Evolutionary conservation across 768 basidiomycete genomes (phyloP).

Genomic region (Scleroderma bovista): DNA sequence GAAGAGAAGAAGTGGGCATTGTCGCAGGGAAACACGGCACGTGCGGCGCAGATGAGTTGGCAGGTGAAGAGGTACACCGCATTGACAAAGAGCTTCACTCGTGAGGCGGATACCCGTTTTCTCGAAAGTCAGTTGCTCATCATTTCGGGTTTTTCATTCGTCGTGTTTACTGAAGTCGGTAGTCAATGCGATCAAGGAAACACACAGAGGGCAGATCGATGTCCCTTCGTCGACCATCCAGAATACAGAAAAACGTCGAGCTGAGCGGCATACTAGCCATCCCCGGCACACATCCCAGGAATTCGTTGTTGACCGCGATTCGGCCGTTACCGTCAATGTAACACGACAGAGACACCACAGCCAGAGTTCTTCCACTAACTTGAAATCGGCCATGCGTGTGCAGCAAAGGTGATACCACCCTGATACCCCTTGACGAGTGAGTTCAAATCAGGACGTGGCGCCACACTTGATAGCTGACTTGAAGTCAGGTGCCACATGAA

Average conservation of each 20-base stretch:
- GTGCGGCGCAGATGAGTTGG: slow-evolving; percentile 77
- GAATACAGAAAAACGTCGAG: slow-evolving; percentile 15
- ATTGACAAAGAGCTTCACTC: slow-evolving; percentile 74
- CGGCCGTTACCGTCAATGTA: slow-evolving; percentile 24
- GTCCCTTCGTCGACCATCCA: slow-evolving; percentile 15
- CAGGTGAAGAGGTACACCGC: slow-evolving; percentile 77
- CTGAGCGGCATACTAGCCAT: slow-evolving; percentile 27
- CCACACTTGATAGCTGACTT: too few species aligned
- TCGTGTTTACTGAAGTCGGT: background rate
- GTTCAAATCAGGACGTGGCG: background rate
- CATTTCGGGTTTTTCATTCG: background rate
- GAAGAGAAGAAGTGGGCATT: slow-evolving; percentile 87
- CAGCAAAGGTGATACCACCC: slow-evolving; percentile 29
- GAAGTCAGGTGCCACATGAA: too few species aligned
- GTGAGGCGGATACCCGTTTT: slow-evolving; percentile 67
- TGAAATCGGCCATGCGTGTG: slow-evolving; percentile 34
- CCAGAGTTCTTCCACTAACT: slow-evolving; percentile 22
- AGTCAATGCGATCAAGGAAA: slow-evolving; percentile 25
- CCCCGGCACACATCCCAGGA: slow-evolving; percentile 21
- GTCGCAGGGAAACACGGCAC: slow-evolving; percentile 68
- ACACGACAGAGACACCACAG: slow-evolving; percentile 24
- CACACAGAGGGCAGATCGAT: slow-evolving; percentile 14
- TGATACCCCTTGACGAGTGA: background rate
- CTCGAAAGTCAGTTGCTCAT: slow-evolving; percentile 47
- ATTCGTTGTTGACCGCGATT: slow-evolving; percentile 24